Conservation (phyloP, 148 eudicot species). For the Fallopia convolvulus region DNA sequence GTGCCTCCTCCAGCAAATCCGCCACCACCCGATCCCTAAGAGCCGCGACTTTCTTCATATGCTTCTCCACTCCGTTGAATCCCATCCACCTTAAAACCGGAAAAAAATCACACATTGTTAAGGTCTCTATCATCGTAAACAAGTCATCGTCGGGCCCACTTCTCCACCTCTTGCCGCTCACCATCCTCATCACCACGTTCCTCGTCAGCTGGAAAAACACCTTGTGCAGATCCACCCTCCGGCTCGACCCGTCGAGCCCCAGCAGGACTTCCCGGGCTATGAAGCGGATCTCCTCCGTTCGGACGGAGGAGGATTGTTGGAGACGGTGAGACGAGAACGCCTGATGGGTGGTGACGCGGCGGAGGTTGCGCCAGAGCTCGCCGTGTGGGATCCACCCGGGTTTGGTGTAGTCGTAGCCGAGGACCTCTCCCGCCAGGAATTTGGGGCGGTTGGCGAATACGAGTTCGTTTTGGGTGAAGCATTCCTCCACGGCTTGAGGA, state of each 20-base stretch:
- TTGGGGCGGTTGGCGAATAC: slow-evolving; percentile 28
- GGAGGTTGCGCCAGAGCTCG: slow-evolving; percentile 22
- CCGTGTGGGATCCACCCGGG: slow-evolving; percentile 25
- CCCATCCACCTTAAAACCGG: slow-evolving; percentile 16
- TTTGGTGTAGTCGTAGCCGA: slow-evolving; percentile 15
- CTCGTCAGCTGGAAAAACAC: slow-evolving; percentile 21
- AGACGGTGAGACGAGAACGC: slow-evolving; percentile 22
- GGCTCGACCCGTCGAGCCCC: not conserved
- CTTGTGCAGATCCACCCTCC: slow-evolving; percentile 19
- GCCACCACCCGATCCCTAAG: slow-evolving; percentile 18
- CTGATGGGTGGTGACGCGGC: slow-evolving; percentile 23
- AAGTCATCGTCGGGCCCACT: not conserved
- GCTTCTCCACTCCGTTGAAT: slow-evolving; percentile 8
- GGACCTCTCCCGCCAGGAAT: slow-evolving; percentile 17
- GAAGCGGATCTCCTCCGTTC: slow-evolving; percentile 19
- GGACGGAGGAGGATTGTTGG: slow-evolving; percentile 14
- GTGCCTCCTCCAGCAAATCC: slow-evolving; percentile 21
- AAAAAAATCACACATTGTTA: slow-evolving; percentile 5
- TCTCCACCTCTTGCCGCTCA: slow-evolving; percentile 21
- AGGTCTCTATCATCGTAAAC: not conserved
- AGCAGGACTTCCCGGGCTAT: not conserved
- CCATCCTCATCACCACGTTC: slow-evolving; percentile 33
- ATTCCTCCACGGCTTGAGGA: slow-evolving; percentile 23
- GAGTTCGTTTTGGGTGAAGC: slow-evolving; percentile 21
- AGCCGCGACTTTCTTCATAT: not conserved